Conservation (phyloP, 2,329 filamentous ascomycete genomes). For the Cladosporium sp. region DNA sequence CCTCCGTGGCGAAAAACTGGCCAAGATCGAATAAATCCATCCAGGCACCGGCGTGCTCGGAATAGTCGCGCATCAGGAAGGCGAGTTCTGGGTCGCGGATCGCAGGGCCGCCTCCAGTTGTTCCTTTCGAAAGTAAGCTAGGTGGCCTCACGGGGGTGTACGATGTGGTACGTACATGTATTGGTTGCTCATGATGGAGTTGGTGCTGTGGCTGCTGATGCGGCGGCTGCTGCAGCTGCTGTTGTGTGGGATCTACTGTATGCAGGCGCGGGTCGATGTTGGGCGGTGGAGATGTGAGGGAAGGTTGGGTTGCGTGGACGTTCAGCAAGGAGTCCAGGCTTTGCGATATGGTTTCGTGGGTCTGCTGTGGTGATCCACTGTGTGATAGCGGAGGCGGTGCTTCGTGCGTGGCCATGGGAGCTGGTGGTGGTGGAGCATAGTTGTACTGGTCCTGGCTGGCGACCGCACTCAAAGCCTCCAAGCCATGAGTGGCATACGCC, state of each 20-base stretch:
- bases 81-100: constrained; percentile 37
- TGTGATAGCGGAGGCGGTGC: constrained; percentile 18
- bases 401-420: constrained; percentile 24
- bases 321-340: constrained; percentile 56
- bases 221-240: neutral
- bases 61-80: constrained; percentile 56
- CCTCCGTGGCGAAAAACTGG: constrained; percentile 56
- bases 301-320: constrained; percentile 15
- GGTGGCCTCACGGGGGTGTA: constrained; percentile 22
- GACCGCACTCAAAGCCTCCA: constrained; percentile 52
- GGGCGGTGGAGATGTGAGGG: constrained; percentile 31
- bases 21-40: constrained; percentile 55
- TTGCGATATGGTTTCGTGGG: constrained; percentile 21
- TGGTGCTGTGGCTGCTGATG: neutral
- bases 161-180: constrained; percentile 29
- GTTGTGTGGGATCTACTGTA: constrained; percentile 16
- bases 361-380: constrained; percentile 20
- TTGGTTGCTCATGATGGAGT: constrained; percentile 11
- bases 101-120: constrained; percentile 18
- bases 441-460: constrained; percentile 41
- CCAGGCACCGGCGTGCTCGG: constrained; percentile 55
- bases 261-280: constrained; percentile 30
- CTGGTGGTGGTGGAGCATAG: constrained; percentile 28
- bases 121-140: constrained; percentile 29
- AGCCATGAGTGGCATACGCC: constrained; percentile 40